Evolutionary conservation across 192 early-diverging fungal species (phyloP).

Genomic region (Powellomyces hirtus): DNA sequence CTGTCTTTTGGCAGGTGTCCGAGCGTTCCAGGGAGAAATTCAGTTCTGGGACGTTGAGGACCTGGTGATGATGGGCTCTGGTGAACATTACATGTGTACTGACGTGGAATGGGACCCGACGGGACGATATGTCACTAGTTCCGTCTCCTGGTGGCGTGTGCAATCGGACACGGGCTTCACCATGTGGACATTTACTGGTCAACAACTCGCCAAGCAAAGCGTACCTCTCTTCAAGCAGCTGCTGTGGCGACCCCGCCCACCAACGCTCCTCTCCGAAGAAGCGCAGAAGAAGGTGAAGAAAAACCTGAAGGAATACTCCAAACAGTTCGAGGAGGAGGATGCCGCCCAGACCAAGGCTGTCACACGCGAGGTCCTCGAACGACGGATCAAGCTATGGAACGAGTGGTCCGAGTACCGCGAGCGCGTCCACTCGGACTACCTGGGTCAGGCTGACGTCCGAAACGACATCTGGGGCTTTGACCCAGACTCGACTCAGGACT

Average conservation of each 20-base stretch:
- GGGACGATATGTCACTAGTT: constrained; percentile 87
- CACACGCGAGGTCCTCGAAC: constrained; percentile 70
- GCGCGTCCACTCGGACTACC: constrained; percentile 53
- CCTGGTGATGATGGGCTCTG: constrained; percentile 56
- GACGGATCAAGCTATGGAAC: constrained; percentile 69
- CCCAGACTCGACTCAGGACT: constrained; percentile 43
- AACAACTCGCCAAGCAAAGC: constrained; percentile 68
- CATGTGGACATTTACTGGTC: constrained; percentile 90
- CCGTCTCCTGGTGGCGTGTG: constrained; percentile 84
- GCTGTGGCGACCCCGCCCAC: constrained; percentile 92
- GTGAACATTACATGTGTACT: constrained; percentile 93
- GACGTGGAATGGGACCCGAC: constrained; percentile 99
- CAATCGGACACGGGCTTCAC: constrained; percentile 86
- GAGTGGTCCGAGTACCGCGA: constrained; percentile 86
- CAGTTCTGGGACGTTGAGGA: constrained; percentile 93
- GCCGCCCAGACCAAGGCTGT: constrained; percentile 66
- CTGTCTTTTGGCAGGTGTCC: constrained; percentile 81
- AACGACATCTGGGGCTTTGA: constrained; percentile 52
- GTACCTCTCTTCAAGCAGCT: constrained; percentile 89
- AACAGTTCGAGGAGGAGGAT: constrained; percentile 89
- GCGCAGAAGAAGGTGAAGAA: constrained; percentile 86
- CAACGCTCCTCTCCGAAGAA: constrained; percentile 71
- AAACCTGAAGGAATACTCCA: constrained; percentile 86
- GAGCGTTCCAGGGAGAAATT: constrained; percentile 70
- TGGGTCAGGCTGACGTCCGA: constrained; percentile 56